Evolutionary conservation across 2,329 filamentous ascomycete genomes (phyloP).

Genomic region (Botrytis paeoniae): DNA sequence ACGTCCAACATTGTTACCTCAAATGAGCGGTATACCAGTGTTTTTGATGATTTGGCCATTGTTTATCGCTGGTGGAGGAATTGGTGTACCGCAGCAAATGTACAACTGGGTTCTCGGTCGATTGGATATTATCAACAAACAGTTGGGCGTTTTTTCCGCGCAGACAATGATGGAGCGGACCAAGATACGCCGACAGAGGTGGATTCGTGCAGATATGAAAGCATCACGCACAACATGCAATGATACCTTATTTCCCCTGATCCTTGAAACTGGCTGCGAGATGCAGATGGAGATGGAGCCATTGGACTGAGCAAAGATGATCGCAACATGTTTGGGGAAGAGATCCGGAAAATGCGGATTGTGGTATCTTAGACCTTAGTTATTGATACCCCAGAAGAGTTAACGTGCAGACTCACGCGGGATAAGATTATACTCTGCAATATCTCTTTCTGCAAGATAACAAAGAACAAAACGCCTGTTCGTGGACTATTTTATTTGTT

Average conservation of each 20-base stretch:
- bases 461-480: not conserved
- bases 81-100: conserved; percentile 28
- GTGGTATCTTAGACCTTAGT: not conserved
- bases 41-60: conserved; percentile 31
- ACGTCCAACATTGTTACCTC: conserved; percentile 10
- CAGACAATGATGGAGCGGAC: conserved; percentile 21
- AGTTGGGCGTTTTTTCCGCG: conserved; percentile 27
- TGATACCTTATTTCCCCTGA: not conserved
- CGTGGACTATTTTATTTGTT: not conserved
- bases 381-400: not conserved
- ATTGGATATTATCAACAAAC: conserved; percentile 29
- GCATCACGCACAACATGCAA: conserved; percentile 1
- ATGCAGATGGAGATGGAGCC: conserved; percentile 1
- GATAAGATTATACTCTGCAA: not conserved
- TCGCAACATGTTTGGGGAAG: not conserved
- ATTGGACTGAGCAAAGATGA: not conserved
- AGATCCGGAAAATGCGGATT: not conserved
- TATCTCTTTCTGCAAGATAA: not conserved
- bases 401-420: not conserved
- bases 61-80: conserved; percentile 26
- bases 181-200: conserved; percentile 21
- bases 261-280: not conserved
- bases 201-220: conserved; percentile 12
- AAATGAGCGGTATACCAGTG: conserved; percentile 23
- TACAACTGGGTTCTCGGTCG: conserved; percentile 26